These are phyloP conservation scores for Dichomitus squalens DNA, from an alignment of 1,284 basidiomycete species.

Conservation along the genomic window DNA sequence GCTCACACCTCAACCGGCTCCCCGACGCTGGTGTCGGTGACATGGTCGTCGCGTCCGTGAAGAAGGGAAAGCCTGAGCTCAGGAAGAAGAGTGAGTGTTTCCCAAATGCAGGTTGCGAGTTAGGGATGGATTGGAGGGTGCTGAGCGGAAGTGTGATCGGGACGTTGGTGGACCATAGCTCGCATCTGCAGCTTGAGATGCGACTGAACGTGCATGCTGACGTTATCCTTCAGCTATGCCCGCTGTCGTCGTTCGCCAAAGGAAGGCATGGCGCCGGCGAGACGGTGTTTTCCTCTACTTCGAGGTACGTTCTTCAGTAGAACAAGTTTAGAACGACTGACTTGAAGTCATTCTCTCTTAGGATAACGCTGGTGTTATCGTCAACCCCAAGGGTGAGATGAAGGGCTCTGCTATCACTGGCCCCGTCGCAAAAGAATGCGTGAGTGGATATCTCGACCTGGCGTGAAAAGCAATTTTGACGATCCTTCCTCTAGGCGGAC, in stretches of 20 bases:
- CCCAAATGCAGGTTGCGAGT: background rate
- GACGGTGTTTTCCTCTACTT: slow-evolving; percentile 99
- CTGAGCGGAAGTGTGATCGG: too few species aligned
- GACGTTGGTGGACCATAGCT: background rate
- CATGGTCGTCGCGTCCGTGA: slow-evolving; percentile 99
- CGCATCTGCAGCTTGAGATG: background rate
- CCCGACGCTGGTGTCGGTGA: slow-evolving; percentile 98
- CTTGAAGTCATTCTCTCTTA: slow-evolving; percentile 27
- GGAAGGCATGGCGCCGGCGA: slow-evolving; percentile 97
- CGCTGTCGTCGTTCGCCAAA: slow-evolving; percentile 95
- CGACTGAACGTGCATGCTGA: background rate
- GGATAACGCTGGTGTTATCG: slow-evolving; percentile 97
- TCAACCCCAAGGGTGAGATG: slow-evolving; percentile 99
- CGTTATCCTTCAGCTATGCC: slow-evolving; percentile 78
- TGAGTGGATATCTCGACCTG: slow-evolving; percentile 42
- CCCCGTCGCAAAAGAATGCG: slow-evolving; percentile 96
- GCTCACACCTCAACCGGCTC: slow-evolving; percentile 95
- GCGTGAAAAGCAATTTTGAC: background rate
- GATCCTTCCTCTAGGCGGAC: slow-evolving; percentile 68
- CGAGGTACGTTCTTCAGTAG: slow-evolving; percentile 55
- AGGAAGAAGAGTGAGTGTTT: slow-evolving; percentile 93
- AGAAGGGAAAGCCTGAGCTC: slow-evolving; percentile 99
- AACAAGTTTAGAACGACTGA: background rate
- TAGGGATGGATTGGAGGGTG: background rate
- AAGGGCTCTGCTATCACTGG: slow-evolving; percentile 99